Evolutionary conservation across 176 grass and related monocot genomes (phyloP).

Genomic region (Oryza glaberrima): DNA sequence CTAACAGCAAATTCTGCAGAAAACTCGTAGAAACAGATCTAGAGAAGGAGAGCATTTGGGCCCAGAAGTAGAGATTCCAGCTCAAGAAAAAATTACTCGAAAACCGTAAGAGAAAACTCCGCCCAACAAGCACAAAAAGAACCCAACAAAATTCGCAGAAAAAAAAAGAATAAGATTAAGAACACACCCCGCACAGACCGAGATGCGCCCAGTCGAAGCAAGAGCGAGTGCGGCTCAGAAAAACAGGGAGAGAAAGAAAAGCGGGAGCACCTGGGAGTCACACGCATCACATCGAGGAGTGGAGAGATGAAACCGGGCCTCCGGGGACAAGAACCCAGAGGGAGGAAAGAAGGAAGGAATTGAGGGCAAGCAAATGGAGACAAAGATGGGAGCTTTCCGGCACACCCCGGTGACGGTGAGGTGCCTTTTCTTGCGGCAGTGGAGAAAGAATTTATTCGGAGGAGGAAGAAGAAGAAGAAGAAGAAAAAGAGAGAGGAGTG

Average conservation of each 20-base stretch:
- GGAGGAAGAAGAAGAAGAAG: neutral
- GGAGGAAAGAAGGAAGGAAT: neutral
- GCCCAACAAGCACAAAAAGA: neutral
- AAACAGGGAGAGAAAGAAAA: neutral
- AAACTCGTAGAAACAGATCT: constrained; percentile 17
- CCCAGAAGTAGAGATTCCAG: neutral
- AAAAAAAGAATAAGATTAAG: neutral
- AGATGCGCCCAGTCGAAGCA: neutral
- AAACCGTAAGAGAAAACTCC: neutral
- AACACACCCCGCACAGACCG: neutral
- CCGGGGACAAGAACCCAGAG: neutral
- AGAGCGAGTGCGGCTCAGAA: neutral
- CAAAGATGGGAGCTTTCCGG: constrained; percentile 16
- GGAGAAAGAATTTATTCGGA: constrained; percentile 46
- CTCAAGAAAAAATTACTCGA: neutral
- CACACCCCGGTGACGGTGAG: neutral
- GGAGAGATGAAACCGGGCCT: neutral
- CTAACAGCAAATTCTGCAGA: neutral
- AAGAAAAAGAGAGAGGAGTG: neutral
- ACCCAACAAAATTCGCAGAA: neutral
- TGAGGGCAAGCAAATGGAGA: constrained; percentile 23
- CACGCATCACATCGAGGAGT: constrained; percentile 16
- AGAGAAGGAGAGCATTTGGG: neutral
- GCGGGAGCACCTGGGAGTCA: constrained; percentile 1
- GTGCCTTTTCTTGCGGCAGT: constrained; percentile 43